Base-by-base conservation (phyloP, 306 rosid species). In the Pyrus bretschneideri region DNA sequence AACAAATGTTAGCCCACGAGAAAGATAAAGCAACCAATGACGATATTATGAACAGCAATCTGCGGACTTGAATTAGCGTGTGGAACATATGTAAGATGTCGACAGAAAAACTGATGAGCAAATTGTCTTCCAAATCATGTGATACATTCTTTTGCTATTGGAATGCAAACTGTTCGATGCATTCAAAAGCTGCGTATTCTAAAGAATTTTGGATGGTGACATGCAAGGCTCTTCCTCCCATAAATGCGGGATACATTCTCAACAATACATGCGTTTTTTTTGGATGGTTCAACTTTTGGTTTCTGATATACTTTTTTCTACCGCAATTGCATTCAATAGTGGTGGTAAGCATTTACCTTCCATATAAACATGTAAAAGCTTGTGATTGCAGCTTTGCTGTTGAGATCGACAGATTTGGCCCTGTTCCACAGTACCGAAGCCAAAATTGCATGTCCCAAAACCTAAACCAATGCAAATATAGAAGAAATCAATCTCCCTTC, bases 351-450 rank as follows among this genome's bases (percentile, higher is more conserved):
- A 10, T 23, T 78, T 87, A 95, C 99, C 99, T 90, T 90, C 97
- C 99, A 95, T 81, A 95, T 92, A 71, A 95, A 90, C 98, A 95
- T 95, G 85, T 95, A 95, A 79, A 92, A 95, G 60, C 97, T 84
- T 67, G 98, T 89, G 74, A 95, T 88, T 67, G 92, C 91, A 76
- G 89, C 88, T 89, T 95, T 95, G 90, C 86, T 95, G 70, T 72
- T 78, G 74, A 95, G 84, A 87, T 95, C 93, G 68, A 91, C 91
- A n/a, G 91, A 86, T 85, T 89, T 92, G 79, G 99, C 97, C 44
- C 55, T 92, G 80, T 35, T 83, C 92, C 91, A 89, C 51, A 95
- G 99, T 46, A 89, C 2, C 27, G 73, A 79, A 79, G 91, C 99
- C 81, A 92, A 83, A 74, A 77, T 71, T 40, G 81, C 81, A 75